Percentiles rank a stretch among this genome's conserved stretches.
These are phyloP conservation scores for Neurospora crassa DNA, from an alignment of 2,329 filamentous ascomycete species.

Conservation along the genomic window DNA sequence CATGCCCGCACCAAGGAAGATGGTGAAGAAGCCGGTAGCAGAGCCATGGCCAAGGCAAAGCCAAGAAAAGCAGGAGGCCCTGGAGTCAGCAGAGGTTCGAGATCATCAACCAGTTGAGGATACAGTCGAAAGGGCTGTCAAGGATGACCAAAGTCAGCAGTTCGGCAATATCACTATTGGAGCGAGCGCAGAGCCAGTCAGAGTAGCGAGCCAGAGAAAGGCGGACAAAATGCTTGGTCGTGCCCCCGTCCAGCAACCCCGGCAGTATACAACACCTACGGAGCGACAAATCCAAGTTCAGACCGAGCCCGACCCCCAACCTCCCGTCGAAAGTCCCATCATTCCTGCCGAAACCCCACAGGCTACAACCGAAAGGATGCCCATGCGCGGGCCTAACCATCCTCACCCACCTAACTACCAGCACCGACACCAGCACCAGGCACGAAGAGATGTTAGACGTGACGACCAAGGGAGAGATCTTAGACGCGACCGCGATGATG, in stretches of 20 bases:
- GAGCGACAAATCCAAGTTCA: conserved; percentile 2
- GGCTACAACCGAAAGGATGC: neutral
- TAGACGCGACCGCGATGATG: conserved; percentile 22
- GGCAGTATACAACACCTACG: neutral
- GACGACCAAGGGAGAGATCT: conserved; percentile 20
- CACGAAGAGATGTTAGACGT: conserved; percentile 12
- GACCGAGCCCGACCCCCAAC: conserved; percentile 4
- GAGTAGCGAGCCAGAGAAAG: conserved; percentile 17
- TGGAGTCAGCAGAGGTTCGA: neutral
- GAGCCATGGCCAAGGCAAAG: neutral
- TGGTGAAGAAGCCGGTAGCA: neutral
- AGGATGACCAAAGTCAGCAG: neutral
- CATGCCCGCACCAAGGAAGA: neutral
- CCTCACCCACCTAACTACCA: conserved; percentile 5
- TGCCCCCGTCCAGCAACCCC: conserved; percentile 5
- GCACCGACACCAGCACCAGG: conserved; percentile 4
- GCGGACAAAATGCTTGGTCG: conserved; percentile 16
- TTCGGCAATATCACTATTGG: neutral
- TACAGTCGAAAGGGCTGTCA: neutral
- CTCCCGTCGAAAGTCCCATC: neutral
- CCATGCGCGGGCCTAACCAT: neutral
- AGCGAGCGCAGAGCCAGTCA: conserved; percentile 18
- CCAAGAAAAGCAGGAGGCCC: neutral
- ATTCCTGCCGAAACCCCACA: neutral
- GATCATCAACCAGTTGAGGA: conserved; percentile 1